Evolutionary conservation across 495 filamentous ascomycete species (phyloP), one percentile per base, ranked within the genome.

Genomic region (Bryoglossum gracile): DNA sequence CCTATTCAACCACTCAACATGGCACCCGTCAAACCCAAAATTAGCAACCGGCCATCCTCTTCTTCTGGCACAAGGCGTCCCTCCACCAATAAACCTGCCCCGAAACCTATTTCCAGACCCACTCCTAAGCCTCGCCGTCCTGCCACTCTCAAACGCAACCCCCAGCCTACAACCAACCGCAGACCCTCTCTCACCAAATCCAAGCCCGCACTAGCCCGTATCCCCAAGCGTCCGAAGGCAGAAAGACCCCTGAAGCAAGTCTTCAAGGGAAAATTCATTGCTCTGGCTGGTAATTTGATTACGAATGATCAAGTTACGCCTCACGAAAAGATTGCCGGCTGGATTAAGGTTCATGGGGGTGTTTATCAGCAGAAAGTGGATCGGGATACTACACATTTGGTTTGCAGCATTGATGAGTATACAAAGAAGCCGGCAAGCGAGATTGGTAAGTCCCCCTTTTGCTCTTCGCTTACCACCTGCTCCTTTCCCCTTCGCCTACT

Each of bases 321-420:
- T 4, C 45, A 63, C 43, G 62, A 68, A 4, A 68, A 76, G 13
- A 68, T 84, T 11, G 63, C 64, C 0, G 59, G 65, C 22, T 84
- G 82, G 82, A 64, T 84, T 13, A 60, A 63, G 11, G 43, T 47
- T 3, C 69, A 81, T 49, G 77, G 77, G 0, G 82, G 81, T 0
- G 54, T 44, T 3, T 74, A 69, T 48, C 56, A 67, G 0, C 43
- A 56, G 13, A 61, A 64, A 0, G 55, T 83, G 23, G 61, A 56
- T 35, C 46, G 63, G 0, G 47, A 61, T 2, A 70, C 74, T 0
- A 86, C 82, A 0, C 83, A 87, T 61, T 63, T 87, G 1, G 70
- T 87, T 22, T 69, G 69, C 16, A 69, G 68, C 0, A 69, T 74
- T 38, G 68, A 75, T 22, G 66, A 75, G 2, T 83, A 66, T 48